These are phyloP conservation scores for Chrysoporthe austroafricana DNA, from an alignment of 2,329 filamentous ascomycete species.

Conservation along the genomic window DNA sequence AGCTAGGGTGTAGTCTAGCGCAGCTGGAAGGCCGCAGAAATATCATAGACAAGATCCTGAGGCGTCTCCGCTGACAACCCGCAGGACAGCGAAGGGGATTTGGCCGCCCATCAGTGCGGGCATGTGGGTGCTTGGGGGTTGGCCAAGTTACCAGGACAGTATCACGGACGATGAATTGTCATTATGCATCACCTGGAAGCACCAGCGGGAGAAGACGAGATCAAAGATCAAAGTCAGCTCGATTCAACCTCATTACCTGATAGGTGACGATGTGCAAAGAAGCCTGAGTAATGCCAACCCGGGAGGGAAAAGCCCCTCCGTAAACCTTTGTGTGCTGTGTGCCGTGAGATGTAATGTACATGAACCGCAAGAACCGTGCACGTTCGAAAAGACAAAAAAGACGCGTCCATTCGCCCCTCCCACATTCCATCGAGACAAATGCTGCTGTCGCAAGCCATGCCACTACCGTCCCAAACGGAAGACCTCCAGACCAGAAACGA, in stretches of 20 bases:
- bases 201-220: background rate
- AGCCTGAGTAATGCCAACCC: background rate
- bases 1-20: background rate
- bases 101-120: too few relatives aligned
- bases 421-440: background rate
- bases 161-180: background rate
- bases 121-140: too few relatives aligned
- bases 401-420: background rate
- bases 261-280: background rate
- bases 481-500: background rate
- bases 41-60: background rate
- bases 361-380: constrained; percentile 3
- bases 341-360: constrained; percentile 1
- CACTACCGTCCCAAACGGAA: background rate
- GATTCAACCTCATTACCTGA: background rate
- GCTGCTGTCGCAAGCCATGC: background rate
- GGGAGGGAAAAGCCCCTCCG: background rate
- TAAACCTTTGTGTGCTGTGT: background rate
- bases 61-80: background rate
- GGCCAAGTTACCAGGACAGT: background rate
- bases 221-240: background rate
- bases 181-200: background rate
- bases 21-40: background rate
- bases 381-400: background rate
- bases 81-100: too few relatives aligned